A percentile compares a stretch with the other conserved stretches of the same genome.
These are phyloP conservation scores for Adansonia grandidieri DNA, from an alignment of 441 rosid species.

Conservation along the genomic window DNA sequence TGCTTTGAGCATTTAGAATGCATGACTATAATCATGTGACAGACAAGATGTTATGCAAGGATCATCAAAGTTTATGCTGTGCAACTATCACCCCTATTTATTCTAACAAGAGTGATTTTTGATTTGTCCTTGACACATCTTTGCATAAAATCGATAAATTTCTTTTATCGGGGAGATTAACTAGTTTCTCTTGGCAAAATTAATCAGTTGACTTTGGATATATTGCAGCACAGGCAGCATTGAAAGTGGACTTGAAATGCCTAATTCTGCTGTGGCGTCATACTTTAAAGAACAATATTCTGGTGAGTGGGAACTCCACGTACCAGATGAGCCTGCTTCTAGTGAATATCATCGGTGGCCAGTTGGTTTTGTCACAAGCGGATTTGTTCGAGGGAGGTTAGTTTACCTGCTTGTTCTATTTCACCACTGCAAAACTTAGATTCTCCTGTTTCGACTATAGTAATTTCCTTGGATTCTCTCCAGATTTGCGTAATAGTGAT, in stretches of 20 bases:
- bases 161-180: not conserved
- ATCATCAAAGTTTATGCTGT: not conserved
- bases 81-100: not conserved
- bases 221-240: slow-evolving; percentile 50
- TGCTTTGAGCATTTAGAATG: not conserved
- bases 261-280: slow-evolving; percentile 54
- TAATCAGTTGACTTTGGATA: slow-evolving; percentile 12
- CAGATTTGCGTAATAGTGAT: not conserved
- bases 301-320: slow-evolving; percentile 72
- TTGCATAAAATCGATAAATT: not conserved
- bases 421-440: not conserved
- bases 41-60: not conserved
- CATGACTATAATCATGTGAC: slow-evolving; percentile 1
- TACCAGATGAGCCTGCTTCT: slow-evolving; percentile 51
- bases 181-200: not conserved
- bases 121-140: not conserved
- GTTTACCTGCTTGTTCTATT: slow-evolving; percentile 27
- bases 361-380: slow-evolving; percentile 84
- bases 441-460: not conserved
- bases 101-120: slow-evolving; percentile 3
- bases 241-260: slow-evolving; percentile 53
- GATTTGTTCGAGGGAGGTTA: slow-evolving; percentile 84
- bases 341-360: slow-evolving; percentile 64
- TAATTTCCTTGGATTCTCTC: not conserved
- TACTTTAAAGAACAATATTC: slow-evolving; percentile 62